These are phyloP conservation scores for Hypoxylon sp. DNA, from an alignment of 2,329 filamentous ascomycete species.

Conservation along the genomic window DNA sequence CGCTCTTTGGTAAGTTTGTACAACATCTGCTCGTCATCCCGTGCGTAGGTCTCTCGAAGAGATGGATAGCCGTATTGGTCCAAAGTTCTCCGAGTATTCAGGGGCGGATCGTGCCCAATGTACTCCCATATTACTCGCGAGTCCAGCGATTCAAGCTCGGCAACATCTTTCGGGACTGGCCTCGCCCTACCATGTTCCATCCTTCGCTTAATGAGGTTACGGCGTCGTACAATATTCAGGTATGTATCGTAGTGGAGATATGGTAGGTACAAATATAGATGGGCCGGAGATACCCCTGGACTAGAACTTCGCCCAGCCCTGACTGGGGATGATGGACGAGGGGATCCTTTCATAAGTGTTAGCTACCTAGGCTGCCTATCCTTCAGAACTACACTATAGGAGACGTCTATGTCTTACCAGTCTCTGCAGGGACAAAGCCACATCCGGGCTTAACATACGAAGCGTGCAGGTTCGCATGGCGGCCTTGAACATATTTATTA, in stretches of 20 bases:
- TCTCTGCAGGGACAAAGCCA: conserved; percentile 61
- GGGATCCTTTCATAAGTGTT: conserved; percentile 53
- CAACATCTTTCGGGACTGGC: conserved; percentile 69
- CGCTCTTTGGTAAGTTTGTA: conserved; percentile 74
- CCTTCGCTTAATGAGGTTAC: conserved; percentile 68
- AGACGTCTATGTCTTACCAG: conserved; percentile 48
- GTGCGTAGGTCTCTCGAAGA: conserved; percentile 70
- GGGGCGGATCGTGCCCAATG: conserved; percentile 71
- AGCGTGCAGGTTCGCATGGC: conserved; percentile 65
- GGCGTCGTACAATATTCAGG: conserved; percentile 68
- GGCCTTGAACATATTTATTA: conserved; percentile 63
- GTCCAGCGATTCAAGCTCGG: conserved; percentile 69
- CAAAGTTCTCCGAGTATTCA: conserved; percentile 73
- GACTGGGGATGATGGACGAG: conserved; percentile 53
- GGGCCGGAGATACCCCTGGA: conserved; percentile 50
- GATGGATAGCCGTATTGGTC: conserved; percentile 76
- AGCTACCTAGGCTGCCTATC: conserved; percentile 11
- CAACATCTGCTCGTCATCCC: conserved; percentile 77
- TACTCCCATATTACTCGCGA: conserved; percentile 74
- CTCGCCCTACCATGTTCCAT: conserved; percentile 67
- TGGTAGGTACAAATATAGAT: conserved; percentile 68
- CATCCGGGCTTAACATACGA: conserved; percentile 66
- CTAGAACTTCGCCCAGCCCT: conserved; percentile 50
- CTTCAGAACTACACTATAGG: neutral
- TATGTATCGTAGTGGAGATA: conserved; percentile 78